Conservation (phyloP, 768 basidiomycete genomes). For the Sistotremastrum suecicum region DNA sequence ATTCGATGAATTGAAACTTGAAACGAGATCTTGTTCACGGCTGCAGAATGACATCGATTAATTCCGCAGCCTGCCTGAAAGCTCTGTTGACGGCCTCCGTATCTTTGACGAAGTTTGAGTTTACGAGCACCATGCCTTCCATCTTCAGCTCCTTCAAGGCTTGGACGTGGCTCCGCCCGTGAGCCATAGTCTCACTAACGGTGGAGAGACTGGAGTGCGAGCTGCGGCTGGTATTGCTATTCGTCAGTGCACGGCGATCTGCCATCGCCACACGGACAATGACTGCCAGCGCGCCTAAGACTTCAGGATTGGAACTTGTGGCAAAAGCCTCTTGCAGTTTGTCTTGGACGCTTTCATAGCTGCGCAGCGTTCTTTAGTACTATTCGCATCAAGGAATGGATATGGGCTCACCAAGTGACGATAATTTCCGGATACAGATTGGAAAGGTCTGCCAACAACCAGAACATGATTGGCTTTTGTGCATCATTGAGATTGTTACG, state of each 20-base stretch:
- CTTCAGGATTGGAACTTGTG: constrained; percentile 53
- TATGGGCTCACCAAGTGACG: constrained; percentile 47
- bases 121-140: constrained; percentile 43
- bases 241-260: constrained; percentile 24
- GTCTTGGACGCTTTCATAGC: constrained; percentile 66
- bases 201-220: constrained; percentile 55
- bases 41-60: too few species aligned
- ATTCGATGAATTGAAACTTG: too few species aligned
- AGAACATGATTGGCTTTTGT: constrained; percentile 72
- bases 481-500: constrained; percentile 67
- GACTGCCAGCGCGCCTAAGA: constrained; percentile 59
- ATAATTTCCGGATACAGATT: constrained; percentile 56
- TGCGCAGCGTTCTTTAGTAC: constrained; percentile 15
- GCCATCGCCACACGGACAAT: constrained; percentile 59
- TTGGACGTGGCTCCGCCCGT: constrained; percentile 34
- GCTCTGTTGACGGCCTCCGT: too few species aligned
- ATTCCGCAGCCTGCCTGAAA: too few species aligned
- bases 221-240: constrained; percentile 26
- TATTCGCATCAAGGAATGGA: background rate
- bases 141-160: constrained; percentile 61
- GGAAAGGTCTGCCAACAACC: constrained; percentile 59
- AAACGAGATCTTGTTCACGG: too few species aligned
- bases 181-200: constrained; percentile 35
- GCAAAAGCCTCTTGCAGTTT: constrained; percentile 60
- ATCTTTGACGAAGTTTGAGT: background rate